phyloP scores from a whole-genome alignment of 2,329 filamentous ascomycete species.

The Chaetomiaceae sp. region DNA sequence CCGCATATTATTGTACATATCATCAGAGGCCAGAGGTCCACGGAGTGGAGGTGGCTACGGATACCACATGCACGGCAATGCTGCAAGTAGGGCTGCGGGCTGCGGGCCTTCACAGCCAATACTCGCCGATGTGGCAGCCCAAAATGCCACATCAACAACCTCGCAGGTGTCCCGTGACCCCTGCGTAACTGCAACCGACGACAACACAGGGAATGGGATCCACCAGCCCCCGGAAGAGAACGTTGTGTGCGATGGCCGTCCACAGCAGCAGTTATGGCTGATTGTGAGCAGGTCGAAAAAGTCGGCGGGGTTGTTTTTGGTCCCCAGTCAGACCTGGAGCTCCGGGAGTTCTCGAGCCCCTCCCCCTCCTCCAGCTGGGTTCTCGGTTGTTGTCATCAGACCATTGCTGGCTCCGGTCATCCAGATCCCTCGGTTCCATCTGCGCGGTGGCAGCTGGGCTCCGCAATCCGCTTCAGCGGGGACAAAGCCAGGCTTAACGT shows the following conservation, averaged over 20 bases:
- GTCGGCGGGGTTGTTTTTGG: slow-evolving; percentile 6
- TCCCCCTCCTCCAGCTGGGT: slow-evolving; percentile 7
- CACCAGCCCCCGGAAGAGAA: no score
- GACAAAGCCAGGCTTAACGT: slow-evolving; percentile 16
- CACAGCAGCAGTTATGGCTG: no score
- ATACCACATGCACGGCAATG: slow-evolving; percentile 22
- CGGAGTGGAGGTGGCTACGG: slow-evolving; percentile 9
- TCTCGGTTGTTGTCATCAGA: slow-evolving; percentile 8
- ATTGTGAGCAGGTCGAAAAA: no score
- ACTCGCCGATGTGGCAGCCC: background rate
- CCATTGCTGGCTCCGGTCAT: slow-evolving; percentile 13
- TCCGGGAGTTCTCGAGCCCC: slow-evolving; percentile 3
- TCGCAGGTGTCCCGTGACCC: slow-evolving; percentile 11
- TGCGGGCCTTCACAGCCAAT: slow-evolving; percentile 17
- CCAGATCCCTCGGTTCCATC: slow-evolving; percentile 17
- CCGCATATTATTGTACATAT: slow-evolving; percentile 8
- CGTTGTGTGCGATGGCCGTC: background rate
- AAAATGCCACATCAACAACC: slow-evolving; percentile 16
- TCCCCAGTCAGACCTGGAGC: background rate
- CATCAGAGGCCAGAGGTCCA: slow-evolving; percentile 2
- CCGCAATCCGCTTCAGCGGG: slow-evolving; percentile 19
- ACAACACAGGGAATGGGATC: background rate
- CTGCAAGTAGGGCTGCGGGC: slow-evolving; percentile 20
- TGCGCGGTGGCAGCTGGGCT: slow-evolving; percentile 20
- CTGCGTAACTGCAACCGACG: background rate